phyloP scores from a whole-genome alignment of 2,329 filamentous ascomycete genomes.

The Paracoccidioides lutzii region DNA sequence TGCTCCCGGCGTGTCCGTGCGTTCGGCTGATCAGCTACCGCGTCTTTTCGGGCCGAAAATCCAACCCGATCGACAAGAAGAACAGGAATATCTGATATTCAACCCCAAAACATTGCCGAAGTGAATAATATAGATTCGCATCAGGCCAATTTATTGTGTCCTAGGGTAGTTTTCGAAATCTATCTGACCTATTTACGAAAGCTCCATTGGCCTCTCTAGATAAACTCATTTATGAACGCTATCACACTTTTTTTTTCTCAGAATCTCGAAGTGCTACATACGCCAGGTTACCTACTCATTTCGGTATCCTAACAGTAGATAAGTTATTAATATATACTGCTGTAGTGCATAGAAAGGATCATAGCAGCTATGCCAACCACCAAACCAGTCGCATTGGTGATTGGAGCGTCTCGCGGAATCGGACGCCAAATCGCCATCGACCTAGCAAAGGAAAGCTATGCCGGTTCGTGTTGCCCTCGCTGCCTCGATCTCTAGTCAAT shows the following conservation, averaged over 20 bases:
- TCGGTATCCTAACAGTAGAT: neutral
- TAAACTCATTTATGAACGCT: no score
- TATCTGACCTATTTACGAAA: no score
- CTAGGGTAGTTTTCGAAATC: no score
- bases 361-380: conserved; percentile 1
- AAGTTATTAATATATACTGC: neutral
- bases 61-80: neutral
- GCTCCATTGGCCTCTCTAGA: no score
- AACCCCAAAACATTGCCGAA: neutral
- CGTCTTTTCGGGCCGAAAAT: neutral
- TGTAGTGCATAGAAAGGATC: no score
- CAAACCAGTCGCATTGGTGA: conserved; percentile 50
- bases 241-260: no score
- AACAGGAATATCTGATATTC: no score
- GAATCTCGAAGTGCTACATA: no score
- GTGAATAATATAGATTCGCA: no score
- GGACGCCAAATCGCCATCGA: conserved; percentile 70
- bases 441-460: conserved; percentile 57
- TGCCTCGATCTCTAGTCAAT: neutral
- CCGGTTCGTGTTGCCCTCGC: conserved; percentile 39
- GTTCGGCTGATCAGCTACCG: neutral
- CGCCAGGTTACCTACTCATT: no score
- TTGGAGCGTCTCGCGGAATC: conserved; percentile 69
- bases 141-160: no score
- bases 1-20: neutral